A percentile compares a stretch with the other conserved stretches of the same genome.
phyloP scores from a whole-genome alignment of 768 basidiomycete genomes.

The Kwoniella shandongensis region DNA sequence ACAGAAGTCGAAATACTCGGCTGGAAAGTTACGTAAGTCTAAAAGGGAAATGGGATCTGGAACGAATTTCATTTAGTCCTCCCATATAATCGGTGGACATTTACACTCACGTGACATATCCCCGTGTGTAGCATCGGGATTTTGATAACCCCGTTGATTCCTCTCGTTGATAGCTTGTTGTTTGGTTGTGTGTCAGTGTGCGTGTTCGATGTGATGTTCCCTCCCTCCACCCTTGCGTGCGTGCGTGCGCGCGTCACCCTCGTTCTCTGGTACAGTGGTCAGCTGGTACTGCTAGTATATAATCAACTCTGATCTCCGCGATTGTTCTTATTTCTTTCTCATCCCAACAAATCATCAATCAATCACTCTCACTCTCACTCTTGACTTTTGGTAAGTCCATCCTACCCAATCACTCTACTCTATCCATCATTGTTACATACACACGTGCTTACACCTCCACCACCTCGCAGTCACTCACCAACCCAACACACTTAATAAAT shows the following conservation, averaged over 20 bases:
- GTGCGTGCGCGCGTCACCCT: neutral
- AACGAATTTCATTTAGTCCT: neutral
- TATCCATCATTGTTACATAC: neutral
- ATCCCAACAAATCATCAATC: constrained; percentile 3
- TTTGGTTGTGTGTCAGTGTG: neutral
- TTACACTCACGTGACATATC: neutral
- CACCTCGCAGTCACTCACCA: neutral
- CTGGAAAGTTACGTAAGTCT: no score
- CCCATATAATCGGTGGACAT: neutral
- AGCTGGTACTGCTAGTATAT: no score
- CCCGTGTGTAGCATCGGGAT: neutral
- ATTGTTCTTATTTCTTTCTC: constrained; percentile 3
- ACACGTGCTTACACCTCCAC: neutral
- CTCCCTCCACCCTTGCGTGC: neutral
- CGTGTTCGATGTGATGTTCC: neutral
- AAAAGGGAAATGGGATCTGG: no score
- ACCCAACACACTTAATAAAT: constrained; percentile 15
- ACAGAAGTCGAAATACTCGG: neutral
- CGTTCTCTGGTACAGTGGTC: neutral
- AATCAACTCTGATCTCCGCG: neutral
- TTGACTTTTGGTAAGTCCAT: constrained; percentile 1
- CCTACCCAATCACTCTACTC: neutral
- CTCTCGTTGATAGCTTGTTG: neutral
- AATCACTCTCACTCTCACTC: neutral
- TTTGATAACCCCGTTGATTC: neutral